Evolutionary conservation across 129 eudicot genomes (phyloP).

Genomic region (Rutidosis leptorrhynchoides): DNA sequence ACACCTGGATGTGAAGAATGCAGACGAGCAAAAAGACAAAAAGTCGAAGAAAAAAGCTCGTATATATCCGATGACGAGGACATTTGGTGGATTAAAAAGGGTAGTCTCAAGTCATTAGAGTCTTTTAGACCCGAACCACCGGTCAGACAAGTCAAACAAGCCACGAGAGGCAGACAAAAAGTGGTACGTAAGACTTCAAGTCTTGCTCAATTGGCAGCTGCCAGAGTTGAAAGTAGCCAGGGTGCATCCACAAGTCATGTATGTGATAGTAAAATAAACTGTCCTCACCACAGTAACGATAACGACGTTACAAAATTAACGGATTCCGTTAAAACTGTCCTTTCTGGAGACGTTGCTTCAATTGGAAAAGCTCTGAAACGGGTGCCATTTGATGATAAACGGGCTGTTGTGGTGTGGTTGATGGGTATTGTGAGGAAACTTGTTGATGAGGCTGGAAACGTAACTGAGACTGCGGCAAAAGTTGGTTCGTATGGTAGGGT

Average conservation of each 20-base stretch:
- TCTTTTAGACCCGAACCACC: constrained; percentile 47
- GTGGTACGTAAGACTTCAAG: constrained; percentile 83
- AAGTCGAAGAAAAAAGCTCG: constrained; percentile 59
- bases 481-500: constrained; percentile 50
- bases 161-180: constrained; percentile 88
- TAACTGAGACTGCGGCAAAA: constrained; percentile 40
- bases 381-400: constrained; percentile 60
- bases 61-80: constrained; percentile 73
- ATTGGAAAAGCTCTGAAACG: constrained; percentile 69
- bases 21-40: constrained; percentile 72
- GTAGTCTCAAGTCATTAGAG: constrained; percentile 40
- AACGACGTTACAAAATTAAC: constrained; percentile 41
- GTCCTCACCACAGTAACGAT: constrained; percentile 77
- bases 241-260: constrained; percentile 99
- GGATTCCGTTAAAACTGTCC: constrained; percentile 35
- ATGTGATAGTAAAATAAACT: constrained; percentile 71
- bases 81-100: constrained; percentile 85
- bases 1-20: constrained; percentile 97
- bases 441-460: constrained; percentile 72
- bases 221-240: constrained; percentile 92
- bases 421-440: constrained; percentile 57
- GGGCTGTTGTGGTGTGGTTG: constrained; percentile 70
- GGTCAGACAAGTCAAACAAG: constrained; percentile 69
- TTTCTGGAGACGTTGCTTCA: constrained; percentile 46
- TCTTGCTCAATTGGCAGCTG: constrained; percentile 87